Percentiles rank a stretch among this genome's conserved stretches.
These are phyloP conservation scores for Candida easanensis DNA, from an alignment of 805 yeast species.

Conservation along the genomic window DNA sequence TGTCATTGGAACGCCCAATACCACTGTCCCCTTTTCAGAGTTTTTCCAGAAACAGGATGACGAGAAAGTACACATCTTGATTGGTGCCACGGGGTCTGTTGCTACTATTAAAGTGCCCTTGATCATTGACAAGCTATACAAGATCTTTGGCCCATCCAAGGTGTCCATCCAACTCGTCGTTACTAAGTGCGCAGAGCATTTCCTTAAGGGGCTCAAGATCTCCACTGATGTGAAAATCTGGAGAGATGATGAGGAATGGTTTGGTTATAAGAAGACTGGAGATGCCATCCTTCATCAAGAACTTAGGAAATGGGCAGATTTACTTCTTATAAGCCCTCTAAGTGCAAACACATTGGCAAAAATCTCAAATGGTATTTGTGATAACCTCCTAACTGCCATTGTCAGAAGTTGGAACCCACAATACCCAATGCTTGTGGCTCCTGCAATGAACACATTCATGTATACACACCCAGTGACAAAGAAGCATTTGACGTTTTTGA, in stretches of 20 bases:
- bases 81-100: slow-evolving; percentile 95
- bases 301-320: slow-evolving; percentile 81
- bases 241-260: slow-evolving; percentile 85
- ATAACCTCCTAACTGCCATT: slow-evolving; percentile 70
- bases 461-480: slow-evolving; percentile 78
- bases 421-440: slow-evolving; percentile 72
- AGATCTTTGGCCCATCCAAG: slow-evolving; percentile 68
- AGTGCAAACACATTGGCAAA: slow-evolving; percentile 80
- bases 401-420: slow-evolving; percentile 77
- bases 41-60: slow-evolving; percentile 73
- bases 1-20: slow-evolving; percentile 55
- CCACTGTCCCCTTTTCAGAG: slow-evolving; percentile 72
- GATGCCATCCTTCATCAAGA: slow-evolving; percentile 81
- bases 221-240: slow-evolving; percentile 77
- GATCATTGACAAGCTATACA: slow-evolving; percentile 82
- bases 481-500: slow-evolving; percentile 57
- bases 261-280: slow-evolving; percentile 46
- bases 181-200: slow-evolving; percentile 74
- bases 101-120: slow-evolving; percentile 93
- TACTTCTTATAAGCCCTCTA: slow-evolving; percentile 70
- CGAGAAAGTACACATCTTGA: slow-evolving; percentile 78
- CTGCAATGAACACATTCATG: slow-evolving; percentile 86
- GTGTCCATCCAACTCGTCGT: slow-evolving; percentile 83
- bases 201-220: slow-evolving; percentile 58
- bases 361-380: slow-evolving; percentile 72